Conservation (phyloP, 202 grass and related monocot species). For the Setaria viridis region DNA sequence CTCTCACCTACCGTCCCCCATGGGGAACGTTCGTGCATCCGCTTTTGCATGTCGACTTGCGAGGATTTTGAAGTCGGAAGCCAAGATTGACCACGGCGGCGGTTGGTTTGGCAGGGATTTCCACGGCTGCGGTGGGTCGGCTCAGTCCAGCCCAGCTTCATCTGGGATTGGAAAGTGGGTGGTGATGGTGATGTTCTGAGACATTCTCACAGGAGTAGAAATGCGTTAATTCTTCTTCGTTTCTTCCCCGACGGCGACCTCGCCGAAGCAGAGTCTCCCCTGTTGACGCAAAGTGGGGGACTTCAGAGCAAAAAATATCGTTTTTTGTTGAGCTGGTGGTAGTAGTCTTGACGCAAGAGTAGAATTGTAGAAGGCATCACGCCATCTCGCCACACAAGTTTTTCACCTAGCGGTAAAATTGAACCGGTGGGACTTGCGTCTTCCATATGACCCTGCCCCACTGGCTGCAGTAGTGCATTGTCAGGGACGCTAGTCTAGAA, state of each 20-base stretch:
- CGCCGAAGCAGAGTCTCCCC: not conserved
- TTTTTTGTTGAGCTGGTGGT: too few relatives aligned
- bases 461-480: too few relatives aligned
- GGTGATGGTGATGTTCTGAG: not conserved
- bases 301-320: not conserved
- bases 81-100: constrained; percentile 8
- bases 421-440: too few relatives aligned
- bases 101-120: not conserved
- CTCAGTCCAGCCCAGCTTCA: not conserved
- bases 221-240: not conserved
- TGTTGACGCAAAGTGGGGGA: not conserved
- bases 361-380: too few relatives aligned
- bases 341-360: too few relatives aligned
- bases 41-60: not conserved
- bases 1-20: too few relatives aligned
- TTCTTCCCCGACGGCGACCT: not conserved
- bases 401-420: too few relatives aligned
- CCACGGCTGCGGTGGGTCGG: not conserved
- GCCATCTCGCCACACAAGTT: too few relatives aligned
- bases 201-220: not conserved
- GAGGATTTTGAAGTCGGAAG: constrained; percentile 12
- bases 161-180: not conserved
- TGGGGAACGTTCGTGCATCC: too few relatives aligned
- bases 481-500: too few relatives aligned
- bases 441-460: too few relatives aligned